phyloP scores from a whole-genome alignment of 495 filamentous ascomycete species.

The Patellaria atrata region DNA sequence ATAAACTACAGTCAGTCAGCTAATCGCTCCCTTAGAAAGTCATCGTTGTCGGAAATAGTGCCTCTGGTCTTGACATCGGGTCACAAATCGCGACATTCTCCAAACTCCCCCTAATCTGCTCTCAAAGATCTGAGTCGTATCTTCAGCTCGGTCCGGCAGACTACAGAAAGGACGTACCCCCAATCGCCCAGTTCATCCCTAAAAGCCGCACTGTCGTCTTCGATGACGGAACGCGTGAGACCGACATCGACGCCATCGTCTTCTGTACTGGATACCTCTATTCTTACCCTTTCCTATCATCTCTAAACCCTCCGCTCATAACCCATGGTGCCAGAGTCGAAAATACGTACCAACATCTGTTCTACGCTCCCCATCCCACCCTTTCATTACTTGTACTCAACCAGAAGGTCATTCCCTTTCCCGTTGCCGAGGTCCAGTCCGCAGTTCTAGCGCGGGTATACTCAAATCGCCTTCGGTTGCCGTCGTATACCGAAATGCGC shows the following conservation, averaged over 20 bases:
- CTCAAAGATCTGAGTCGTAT: conserved; percentile 33
- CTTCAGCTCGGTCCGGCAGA: conserved; percentile 13
- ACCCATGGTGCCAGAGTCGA: conserved; percentile 52
- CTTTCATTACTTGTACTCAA: conserved; percentile 63
- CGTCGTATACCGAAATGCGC: conserved; percentile 45
- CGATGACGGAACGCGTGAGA: conserved; percentile 38
- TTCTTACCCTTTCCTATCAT: conserved; percentile 52
- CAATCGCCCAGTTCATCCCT: conserved; percentile 43
- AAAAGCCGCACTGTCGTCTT: conserved; percentile 38
- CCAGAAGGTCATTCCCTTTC: conserved; percentile 73
- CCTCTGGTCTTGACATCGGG: conserved; percentile 70
- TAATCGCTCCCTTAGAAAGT: too few relatives aligned
- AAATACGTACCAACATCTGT: conserved; percentile 61
- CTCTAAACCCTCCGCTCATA: conserved; percentile 43
- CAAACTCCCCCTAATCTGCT: conserved; percentile 38
- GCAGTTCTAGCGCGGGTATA: conserved; percentile 63
- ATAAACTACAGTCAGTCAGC: too few relatives aligned
- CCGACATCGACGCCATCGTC: conserved; percentile 48
- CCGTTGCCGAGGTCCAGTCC: conserved; percentile 62
- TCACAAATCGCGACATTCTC: conserved; percentile 49
- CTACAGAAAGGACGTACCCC: conserved; percentile 39
- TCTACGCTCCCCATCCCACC: conserved; percentile 61
- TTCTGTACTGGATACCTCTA: conserved; percentile 69
- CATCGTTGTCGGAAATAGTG: conserved; percentile 62
- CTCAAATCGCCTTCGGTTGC: conserved; percentile 51